These are phyloP conservation scores for Fraxinus velutina DNA, from an alignment of 305 asterid species.

Conservation along the genomic window DNA sequence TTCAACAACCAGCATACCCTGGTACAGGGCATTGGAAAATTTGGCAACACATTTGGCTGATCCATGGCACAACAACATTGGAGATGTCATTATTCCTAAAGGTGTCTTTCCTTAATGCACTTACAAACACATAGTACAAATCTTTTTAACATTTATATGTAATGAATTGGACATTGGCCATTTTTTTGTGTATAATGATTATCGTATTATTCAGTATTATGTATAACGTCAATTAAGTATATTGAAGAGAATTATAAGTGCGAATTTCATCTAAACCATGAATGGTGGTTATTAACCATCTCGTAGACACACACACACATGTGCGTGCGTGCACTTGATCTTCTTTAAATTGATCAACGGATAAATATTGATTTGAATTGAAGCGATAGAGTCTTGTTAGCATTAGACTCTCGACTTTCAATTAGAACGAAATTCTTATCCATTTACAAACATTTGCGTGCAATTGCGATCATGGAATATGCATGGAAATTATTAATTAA, in stretches of 20 bases:
- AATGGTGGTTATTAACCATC: too few relatives aligned
- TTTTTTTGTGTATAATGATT: not conserved
- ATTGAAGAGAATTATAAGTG: not conserved
- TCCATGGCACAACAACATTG: slow-evolving; percentile 92
- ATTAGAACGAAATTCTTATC: not conserved
- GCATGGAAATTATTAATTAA: too few relatives aligned
- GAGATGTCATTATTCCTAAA: slow-evolving; percentile 58
- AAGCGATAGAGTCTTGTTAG: not conserved
- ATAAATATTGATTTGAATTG: not conserved
- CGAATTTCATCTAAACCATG: not conserved
- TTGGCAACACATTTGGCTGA: slow-evolving; percentile 80
- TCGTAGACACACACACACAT: too few relatives aligned
- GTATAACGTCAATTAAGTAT: too few relatives aligned
- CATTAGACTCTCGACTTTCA: not conserved
- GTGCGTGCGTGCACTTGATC: too few relatives aligned
- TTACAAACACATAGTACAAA: not conserved
- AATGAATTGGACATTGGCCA: not conserved
- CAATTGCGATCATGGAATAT: too few relatives aligned
- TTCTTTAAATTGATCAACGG: not conserved
- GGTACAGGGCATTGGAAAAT: slow-evolving; percentile 94
- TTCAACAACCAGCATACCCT: slow-evolving; percentile 79
- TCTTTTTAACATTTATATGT: not conserved
- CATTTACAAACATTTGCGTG: not conserved
- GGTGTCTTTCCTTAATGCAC: slow-evolving; percentile 12
- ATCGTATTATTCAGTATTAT: not conserved